Evolutionary conservation across 2,329 filamentous ascomycete species (phyloP).

Genomic region (Trichoderma atrobrunneum): DNA sequence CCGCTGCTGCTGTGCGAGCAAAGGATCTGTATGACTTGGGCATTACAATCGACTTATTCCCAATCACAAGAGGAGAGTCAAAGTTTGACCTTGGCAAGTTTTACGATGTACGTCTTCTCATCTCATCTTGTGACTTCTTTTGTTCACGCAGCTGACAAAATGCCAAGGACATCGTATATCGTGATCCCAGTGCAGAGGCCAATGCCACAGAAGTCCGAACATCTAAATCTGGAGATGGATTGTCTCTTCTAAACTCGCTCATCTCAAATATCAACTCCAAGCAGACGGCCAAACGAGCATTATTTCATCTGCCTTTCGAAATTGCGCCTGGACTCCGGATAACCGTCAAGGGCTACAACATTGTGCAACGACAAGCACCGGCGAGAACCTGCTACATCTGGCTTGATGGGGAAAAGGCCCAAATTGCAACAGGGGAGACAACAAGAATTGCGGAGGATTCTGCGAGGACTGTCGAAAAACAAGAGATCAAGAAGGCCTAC

Average conservation of each 20-base stretch:
- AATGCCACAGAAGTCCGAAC: conserved; percentile 52
- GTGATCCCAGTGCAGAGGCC: conserved; percentile 68
- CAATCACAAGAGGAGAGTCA: conserved; percentile 68
- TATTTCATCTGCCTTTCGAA: conserved; percentile 87
- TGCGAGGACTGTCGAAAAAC: conserved; percentile 71
- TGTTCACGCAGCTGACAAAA: background rate
- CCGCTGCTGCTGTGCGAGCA: conserved; percentile 78
- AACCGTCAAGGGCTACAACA: conserved; percentile 88
- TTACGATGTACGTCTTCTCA: conserved; percentile 67
- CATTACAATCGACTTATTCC: conserved; percentile 88
- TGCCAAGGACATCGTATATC: conserved; percentile 82
- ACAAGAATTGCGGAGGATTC: conserved; percentile 76
- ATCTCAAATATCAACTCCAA: conserved; percentile 88
- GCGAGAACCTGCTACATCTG: conserved; percentile 84
- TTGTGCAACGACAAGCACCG: conserved; percentile 80
- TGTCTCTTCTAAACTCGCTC: conserved; percentile 75
- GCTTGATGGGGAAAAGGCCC: conserved; percentile 78
- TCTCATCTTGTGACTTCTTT: background rate
- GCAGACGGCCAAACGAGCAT: conserved; percentile 76
- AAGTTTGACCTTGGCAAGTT: conserved; percentile 82
- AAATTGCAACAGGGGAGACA: conserved; percentile 74
- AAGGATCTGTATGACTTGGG: conserved; percentile 95
- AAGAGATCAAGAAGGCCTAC: conserved; percentile 85
- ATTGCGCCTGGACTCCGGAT: conserved; percentile 81
- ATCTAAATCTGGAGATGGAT: conserved; percentile 68